Evolutionary conservation across 352 stramenopile genomes (phyloP).

Genomic region (Hyaloperonospora brassicae): DNA sequence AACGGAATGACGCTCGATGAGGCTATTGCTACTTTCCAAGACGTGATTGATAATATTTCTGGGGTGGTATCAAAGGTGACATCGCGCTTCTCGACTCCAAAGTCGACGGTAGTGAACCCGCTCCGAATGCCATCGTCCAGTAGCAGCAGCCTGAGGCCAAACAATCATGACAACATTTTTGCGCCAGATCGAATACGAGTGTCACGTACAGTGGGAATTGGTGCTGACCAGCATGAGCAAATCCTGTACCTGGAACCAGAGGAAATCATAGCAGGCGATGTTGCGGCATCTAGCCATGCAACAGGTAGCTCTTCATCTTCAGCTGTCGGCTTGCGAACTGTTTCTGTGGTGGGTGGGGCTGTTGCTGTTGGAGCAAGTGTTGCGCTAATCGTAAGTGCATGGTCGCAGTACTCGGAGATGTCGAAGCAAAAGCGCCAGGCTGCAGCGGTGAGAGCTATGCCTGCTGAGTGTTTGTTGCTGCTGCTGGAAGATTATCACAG

Average conservation of each 20-base stretch:
- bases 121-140: conserved; percentile 28
- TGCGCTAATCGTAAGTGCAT: conserved; percentile 68
- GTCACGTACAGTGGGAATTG: conserved; percentile 45
- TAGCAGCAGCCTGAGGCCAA: conserved; percentile 39
- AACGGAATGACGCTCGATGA: conserved; percentile 80
- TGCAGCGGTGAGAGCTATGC: conserved; percentile 67
- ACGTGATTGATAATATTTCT: conserved; percentile 60
- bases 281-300: conserved; percentile 31
- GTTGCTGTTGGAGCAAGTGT: conserved; percentile 72
- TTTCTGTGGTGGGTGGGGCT: conserved; percentile 65
- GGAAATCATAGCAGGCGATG: conserved; percentile 53
- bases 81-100: conserved; percentile 58
- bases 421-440: conserved; percentile 55
- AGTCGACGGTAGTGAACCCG: conserved; percentile 56
- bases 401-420: conserved; percentile 74
- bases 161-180: conserved; percentile 85
- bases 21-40: conserved; percentile 69
- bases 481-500: conserved; percentile 59
- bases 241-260: conserved; percentile 76
- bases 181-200: conserved; percentile 62
- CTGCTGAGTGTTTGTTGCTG: conserved; percentile 55
- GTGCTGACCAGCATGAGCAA: conserved; percentile 49
- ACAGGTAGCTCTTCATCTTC: conserved; percentile 15
- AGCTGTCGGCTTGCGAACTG: conserved; percentile 35
- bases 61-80: conserved; percentile 50